Conservation (phyloP, 495 filamentous ascomycete species). For the Trypethelium eluteriae region DNA sequence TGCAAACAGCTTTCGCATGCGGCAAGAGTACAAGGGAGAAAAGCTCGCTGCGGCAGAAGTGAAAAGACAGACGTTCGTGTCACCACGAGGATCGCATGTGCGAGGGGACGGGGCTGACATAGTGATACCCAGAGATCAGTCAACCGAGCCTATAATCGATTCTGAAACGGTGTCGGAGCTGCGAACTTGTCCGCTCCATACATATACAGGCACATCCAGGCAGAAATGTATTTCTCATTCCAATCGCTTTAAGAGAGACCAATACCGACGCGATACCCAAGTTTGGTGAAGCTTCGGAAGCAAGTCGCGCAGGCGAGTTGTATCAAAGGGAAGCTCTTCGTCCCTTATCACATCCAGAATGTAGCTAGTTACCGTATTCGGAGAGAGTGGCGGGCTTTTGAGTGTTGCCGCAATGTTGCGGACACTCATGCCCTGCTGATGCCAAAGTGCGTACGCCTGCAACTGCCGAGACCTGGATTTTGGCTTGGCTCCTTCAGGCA, state of each 20-base stretch:
- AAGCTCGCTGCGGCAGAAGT: neutral
- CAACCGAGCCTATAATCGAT: too few relatives aligned
- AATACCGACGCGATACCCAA: conserved; percentile 4
- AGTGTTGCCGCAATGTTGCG: conserved; percentile 43
- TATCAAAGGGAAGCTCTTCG: conserved; percentile 24
- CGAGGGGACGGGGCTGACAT: neutral
- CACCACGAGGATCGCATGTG: neutral
- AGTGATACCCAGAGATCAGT: neutral
- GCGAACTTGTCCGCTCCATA: neutral
- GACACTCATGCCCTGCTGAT: conserved; percentile 38
- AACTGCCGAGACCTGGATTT: conserved; percentile 36
- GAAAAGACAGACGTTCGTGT: neutral
- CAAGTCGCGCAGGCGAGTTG: neutral
- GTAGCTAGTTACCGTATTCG: conserved; percentile 45
- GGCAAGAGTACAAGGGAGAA: neutral
- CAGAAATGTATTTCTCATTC: neutral
- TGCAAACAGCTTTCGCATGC: neutral
- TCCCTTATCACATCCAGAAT: conserved; percentile 36
- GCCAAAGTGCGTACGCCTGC: conserved; percentile 57
- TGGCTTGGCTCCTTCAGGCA: conserved; percentile 17
- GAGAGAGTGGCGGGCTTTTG: conserved; percentile 48
- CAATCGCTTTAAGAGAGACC: conserved; percentile 2
- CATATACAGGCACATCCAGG: neutral
- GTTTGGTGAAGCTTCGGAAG: conserved; percentile 2
- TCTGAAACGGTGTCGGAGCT: neutral